phyloP scores from a whole-genome alignment of 331 rosid genomes.

The Stylosanthes scabra region DNA sequence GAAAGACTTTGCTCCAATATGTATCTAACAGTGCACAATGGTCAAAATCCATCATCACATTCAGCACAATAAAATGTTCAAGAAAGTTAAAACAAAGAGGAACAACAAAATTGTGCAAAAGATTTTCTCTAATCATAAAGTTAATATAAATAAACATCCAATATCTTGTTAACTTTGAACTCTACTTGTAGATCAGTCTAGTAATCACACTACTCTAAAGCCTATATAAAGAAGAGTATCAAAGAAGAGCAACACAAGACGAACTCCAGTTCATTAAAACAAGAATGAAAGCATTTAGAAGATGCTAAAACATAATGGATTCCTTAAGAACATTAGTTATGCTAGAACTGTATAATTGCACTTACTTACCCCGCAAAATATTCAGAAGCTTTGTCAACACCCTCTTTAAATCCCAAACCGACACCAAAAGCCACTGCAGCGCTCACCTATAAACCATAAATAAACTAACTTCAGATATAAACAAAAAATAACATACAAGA shows the following conservation, averaged over 20 bases:
- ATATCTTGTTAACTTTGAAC: constrained; percentile 16
- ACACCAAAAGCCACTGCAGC: constrained; percentile 85
- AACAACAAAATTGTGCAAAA: neutral
- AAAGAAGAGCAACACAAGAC: neutral
- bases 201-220: constrained; percentile 26
- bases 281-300: constrained; percentile 12
- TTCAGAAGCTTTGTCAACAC: constrained; percentile 76
- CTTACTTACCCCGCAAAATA: constrained; percentile 84
- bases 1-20: constrained; percentile 96
- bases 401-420: constrained; percentile 81
- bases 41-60: constrained; percentile 20
- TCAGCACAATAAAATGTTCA: constrained; percentile 8
- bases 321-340: constrained; percentile 26
- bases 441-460: constrained; percentile 55
- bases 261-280: neutral
- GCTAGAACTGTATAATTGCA: constrained; percentile 18
- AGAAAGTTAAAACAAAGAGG: constrained; percentile 30
- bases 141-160: constrained; percentile 27
- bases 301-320: constrained; percentile 1
- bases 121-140: constrained; percentile 20
- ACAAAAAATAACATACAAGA: constrained; percentile 26
- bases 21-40: constrained; percentile 60
- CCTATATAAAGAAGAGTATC: constrained; percentile 2
- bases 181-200: constrained; percentile 27
- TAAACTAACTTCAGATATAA: neutral